Evolutionary conservation across 441 rosid species (phyloP), one percentile per base, ranked within the genome.

Genomic region (Erodium texanum): DNA sequence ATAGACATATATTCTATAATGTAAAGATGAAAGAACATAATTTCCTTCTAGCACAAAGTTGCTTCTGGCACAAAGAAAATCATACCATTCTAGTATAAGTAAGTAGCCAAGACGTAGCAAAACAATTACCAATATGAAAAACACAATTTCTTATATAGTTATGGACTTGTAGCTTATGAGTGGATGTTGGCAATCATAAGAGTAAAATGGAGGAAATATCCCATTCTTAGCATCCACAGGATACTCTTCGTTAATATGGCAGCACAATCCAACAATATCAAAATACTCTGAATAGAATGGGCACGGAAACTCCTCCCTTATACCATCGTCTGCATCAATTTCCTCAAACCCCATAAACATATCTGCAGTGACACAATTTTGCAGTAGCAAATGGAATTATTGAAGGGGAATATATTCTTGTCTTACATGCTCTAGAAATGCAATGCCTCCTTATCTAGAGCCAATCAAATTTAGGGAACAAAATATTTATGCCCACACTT

Each of bases 211-310:
- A 32, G 64, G 18, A 65, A 1, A 65, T 87, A 91, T 97, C 92
- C 93, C 97, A 80, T 85, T 89, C 73, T 50, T 89, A 73, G 99
- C 89, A 81, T 93, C 96, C 79, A 72, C 56, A 29, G 90, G 88
- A 78, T 93, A 97, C 76, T 85, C 92, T 58, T 93, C 97, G 15
- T 93, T 97, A 67, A 93, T 91, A 85, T 91, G 99, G 74, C 95
- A 88, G 76, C 97, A 93, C 76, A 91, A 82, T 52, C 97, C 93
- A 41, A 85, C 89, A 24, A 89, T 93, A 78, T 91, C 97, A 68
- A 86, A 93, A 73, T 82, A 85, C 66, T 91, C 92, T 9, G 96
- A 84, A 69, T 97, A 93, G 80, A 93, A 93, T 18, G 99, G 97
- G 77, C 99, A 93, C 22, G 92, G 86, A 75, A 88, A 93, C 82